These are phyloP conservation scores for Mrakiaceae sp. DNA, from an alignment of 1,284 basidiomycete genomes.

Conservation along the genomic window DNA sequence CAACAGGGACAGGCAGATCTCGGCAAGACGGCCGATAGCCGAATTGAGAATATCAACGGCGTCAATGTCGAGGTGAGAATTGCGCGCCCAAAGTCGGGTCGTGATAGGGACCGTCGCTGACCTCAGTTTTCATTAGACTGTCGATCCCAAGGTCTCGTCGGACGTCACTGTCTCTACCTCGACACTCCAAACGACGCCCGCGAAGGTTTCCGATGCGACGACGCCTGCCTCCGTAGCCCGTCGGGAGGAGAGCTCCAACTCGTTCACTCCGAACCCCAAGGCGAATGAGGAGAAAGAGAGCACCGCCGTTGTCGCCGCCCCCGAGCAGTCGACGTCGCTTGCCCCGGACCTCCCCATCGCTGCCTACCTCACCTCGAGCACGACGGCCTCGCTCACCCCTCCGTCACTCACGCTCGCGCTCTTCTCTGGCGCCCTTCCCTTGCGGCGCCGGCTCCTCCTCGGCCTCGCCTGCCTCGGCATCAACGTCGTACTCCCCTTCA, in stretches of 20 bases:
- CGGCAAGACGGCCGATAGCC: neutral
- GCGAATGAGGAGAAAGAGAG: neutral
- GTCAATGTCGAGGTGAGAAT: constrained; percentile 5
- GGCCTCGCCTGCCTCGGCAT: constrained; percentile 15
- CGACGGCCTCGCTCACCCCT: constrained; percentile 5
- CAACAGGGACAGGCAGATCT: neutral
- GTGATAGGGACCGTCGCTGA: neutral
- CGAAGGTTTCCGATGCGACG: neutral
- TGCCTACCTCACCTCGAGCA: constrained; percentile 6
- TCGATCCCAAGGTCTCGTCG: neutral
- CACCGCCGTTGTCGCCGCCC: neutral
- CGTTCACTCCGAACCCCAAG: neutral
- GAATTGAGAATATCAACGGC: constrained; percentile 4
- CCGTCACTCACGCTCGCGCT: constrained; percentile 17
- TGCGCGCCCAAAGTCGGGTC: neutral
- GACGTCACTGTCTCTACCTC: neutral
- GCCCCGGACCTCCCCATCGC: constrained; percentile 13
- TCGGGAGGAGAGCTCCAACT: neutral
- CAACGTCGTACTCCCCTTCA: constrained; percentile 17
- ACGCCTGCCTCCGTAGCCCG: neutral
- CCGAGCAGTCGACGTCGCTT: neutral
- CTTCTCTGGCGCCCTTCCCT: constrained; percentile 14
- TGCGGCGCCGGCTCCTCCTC: constrained; percentile 13
- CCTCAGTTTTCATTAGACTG: neutral
- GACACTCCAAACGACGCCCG: neutral